Evolutionary conservation across 371 early-diverging fungal genomes (phyloP).

Genomic region (Dichotomocladium elegans): DNA sequence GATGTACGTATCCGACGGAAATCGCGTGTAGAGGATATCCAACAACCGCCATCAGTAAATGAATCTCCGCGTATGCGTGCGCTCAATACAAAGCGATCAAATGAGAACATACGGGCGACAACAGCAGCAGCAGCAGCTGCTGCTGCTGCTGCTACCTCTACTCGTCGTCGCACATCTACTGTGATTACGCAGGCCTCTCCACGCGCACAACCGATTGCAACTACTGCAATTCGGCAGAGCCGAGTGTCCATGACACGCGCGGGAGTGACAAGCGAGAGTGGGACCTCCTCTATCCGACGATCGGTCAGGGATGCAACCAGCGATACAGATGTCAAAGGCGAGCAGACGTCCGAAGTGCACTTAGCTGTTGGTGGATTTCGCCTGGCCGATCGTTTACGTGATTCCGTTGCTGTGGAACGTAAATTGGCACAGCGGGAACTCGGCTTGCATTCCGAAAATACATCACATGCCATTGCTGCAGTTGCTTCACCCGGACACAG

Average conservation of each 20-base stretch:
- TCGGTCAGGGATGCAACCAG: neutral
- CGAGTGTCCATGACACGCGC: neutral
- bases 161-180: neutral
- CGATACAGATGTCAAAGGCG: slow-evolving; percentile 6
- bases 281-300: neutral
- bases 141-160: neutral
- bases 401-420: slow-evolving; percentile 30
- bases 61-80: slow-evolving; percentile 20
- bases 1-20: slow-evolving; percentile 8
- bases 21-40: neutral
- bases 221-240: neutral
- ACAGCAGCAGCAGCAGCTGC: too few species aligned
- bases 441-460: slow-evolving; percentile 18
- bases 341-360: neutral
- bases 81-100: slow-evolving; percentile 17
- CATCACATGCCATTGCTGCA: slow-evolving; percentile 7
- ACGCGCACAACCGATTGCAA: neutral
- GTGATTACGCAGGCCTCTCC: neutral
- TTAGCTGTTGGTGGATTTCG: slow-evolving; percentile 17
- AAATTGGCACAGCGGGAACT: slow-evolving; percentile 24
- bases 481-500: slow-evolving; percentile 12
- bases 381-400: slow-evolving; percentile 31
- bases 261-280: neutral
- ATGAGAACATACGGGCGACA: slow-evolving; percentile 4
- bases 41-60: neutral